Conservation (phyloP, 2,329 filamentous ascomycete genomes). For the Rhinocladiella similis region DNA sequence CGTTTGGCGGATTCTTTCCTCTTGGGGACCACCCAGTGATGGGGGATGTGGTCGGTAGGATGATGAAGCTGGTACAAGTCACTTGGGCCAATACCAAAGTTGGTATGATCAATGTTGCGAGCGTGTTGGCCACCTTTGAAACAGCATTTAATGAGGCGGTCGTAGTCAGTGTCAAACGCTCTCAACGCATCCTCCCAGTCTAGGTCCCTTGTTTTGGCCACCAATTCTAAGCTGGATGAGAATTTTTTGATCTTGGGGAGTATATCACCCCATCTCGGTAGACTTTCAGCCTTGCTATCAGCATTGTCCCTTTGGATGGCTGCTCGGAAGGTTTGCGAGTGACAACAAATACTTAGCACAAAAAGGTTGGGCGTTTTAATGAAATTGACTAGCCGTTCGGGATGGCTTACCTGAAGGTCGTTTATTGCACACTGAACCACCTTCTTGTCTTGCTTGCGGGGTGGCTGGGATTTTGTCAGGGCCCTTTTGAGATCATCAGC, state of each 20-base stretch:
- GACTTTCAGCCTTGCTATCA: constrained; percentile 1
- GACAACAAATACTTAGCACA: constrained; percentile 21
- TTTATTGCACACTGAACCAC: constrained; percentile 1
- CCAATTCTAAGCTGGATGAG: constrained; percentile 21
- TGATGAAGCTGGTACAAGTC: constrained; percentile 9
- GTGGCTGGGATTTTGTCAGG: background rate
- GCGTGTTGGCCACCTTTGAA: constrained; percentile 4
- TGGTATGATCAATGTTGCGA: background rate
- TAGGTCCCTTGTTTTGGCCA: constrained; percentile 13
- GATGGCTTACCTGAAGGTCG: constrained; percentile 4
- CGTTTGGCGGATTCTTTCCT: background rate
- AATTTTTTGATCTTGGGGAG: constrained; percentile 5
- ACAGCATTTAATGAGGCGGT: constrained; percentile 1
- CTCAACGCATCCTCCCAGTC: constrained; percentile 9
- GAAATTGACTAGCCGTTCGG: constrained; percentile 7
- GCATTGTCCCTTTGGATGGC: constrained; percentile 1
- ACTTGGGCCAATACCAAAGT: constrained; percentile 14
- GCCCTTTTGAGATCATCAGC: background rate
- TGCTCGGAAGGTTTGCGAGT: constrained; percentile 18
- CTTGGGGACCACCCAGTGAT: constrained; percentile 15
- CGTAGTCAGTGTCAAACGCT: constrained; percentile 6
- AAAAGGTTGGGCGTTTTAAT: constrained; percentile 7
- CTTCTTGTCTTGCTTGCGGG: background rate
- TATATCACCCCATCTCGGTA: constrained; percentile 9
- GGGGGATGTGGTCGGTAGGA: constrained; percentile 5